Base-by-base conservation (phyloP, 176 grass and related monocot species). In the Thinopyrum elongatum region DNA sequence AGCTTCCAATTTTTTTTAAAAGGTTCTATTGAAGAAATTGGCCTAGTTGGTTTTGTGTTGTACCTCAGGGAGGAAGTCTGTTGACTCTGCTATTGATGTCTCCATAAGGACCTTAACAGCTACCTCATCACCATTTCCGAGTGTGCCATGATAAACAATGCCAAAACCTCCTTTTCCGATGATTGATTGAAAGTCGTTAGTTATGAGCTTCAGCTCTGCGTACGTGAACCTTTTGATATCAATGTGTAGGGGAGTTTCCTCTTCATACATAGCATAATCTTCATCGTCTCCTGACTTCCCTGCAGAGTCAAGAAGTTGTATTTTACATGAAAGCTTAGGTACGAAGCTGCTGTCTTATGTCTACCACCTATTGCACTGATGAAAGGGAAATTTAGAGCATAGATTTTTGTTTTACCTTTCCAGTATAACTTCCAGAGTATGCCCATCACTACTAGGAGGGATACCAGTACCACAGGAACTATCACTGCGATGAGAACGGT, bases 101-200 rank as follows among this genome's bases (percentile, higher is more conserved):
- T 75, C 57, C 82, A 64, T 9, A 16, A 84, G 79, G 35, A 89
- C 34, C 29, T 89, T 89, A 60, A 86, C 88, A 41, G 83, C 88
- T 41, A 89, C 82, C 41, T 89, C 75, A 55, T 69, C 62, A 7
- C 64, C 36, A 53, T 89, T 85, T 61, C 86, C 87, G 14, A 89
- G 33, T 35, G 17, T 65, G 35, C 87, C 87, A 81, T 80, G 41
- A 16, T 89, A 89, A 38, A 89, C 87, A 79, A 58, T 85, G 15
- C 87, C 87, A 33, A 89, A 89, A 36, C 87, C 87, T 57, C 87
- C 82, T 89, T 84, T 80, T 72, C 87, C 87, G 81, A 89, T 22
- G 6, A 57, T 61, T 81, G 25, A 36, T 31, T 78, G 49, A 26
- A 89, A 89, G 17, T 85, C n/a, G 12, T 85, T 85, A 6, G 82